Conservation (phyloP, 768 basidiomycete genomes). For the Pulveroboletus frians region DNA sequence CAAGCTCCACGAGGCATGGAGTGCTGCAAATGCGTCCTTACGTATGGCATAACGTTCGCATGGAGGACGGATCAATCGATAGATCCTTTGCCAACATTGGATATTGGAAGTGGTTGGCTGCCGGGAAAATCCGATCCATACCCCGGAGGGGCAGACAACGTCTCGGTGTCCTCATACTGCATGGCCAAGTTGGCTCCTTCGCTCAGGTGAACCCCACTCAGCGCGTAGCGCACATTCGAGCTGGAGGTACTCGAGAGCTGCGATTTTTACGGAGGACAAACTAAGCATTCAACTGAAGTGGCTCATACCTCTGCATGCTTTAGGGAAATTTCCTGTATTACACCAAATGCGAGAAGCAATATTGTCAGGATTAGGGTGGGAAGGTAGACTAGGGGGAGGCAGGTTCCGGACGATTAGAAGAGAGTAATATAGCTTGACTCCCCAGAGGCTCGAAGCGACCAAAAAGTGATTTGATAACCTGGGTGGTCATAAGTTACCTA, state of each 20-base stretch:
- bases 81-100: background rate
- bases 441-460: background rate
- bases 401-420: background rate
- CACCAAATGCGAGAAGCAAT: background rate
- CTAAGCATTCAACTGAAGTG: background rate
- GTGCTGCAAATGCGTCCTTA: background rate
- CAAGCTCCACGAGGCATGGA: constrained; percentile 15
- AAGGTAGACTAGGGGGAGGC: background rate
- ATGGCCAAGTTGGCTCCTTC: background rate
- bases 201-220: background rate
- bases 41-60: background rate
- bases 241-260: background rate
- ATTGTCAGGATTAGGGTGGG: background rate
- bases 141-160: too few species aligned
- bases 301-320: constrained; percentile 9
- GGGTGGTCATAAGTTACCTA: background rate
- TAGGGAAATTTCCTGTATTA: background rate
- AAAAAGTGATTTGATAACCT: background rate
- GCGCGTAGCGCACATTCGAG: background rate
- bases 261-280: background rate
- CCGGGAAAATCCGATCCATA: background rate
- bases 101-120: background rate
- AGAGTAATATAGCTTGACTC: background rate
- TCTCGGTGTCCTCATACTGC: background rate
- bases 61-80: background rate